Conservation (phyloP, 2,329 filamentous ascomycete genomes). For the Penicillium aurantiogriseum region DNA sequence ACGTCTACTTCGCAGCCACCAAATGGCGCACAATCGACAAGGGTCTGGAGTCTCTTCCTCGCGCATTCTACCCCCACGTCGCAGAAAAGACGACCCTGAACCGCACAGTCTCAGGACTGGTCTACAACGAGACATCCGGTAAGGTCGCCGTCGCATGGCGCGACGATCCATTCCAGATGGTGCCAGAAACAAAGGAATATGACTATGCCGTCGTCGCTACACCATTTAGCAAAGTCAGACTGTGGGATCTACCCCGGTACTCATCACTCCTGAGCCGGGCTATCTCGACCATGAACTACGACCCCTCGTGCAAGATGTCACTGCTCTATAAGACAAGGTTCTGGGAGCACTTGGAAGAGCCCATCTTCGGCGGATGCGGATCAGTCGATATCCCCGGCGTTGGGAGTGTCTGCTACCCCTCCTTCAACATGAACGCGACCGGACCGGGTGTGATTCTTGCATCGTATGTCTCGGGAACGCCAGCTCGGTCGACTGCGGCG, state of each 20-base stretch:
- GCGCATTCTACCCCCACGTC: slow-evolving; percentile 62
- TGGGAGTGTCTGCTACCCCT: slow-evolving; percentile 38
- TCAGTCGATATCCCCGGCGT: slow-evolving; percentile 32
- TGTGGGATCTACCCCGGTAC: slow-evolving; percentile 59
- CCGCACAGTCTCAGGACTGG: slow-evolving; percentile 57
- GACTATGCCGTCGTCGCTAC: slow-evolving; percentile 67
- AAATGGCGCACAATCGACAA: slow-evolving; percentile 65
- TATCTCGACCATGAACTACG: slow-evolving; percentile 51
- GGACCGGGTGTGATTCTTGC: slow-evolving; percentile 47
- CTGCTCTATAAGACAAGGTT: slow-evolving; percentile 67
- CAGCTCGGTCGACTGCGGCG: slow-evolving; percentile 26
- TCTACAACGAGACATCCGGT: slow-evolving; percentile 50
- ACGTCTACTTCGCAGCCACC: slow-evolving; percentile 59
- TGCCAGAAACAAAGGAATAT: slow-evolving; percentile 52
- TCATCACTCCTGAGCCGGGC: slow-evolving; percentile 51
- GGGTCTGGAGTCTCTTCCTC: slow-evolving; percentile 58
- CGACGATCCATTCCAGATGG: slow-evolving; percentile 36
- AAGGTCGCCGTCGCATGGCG: slow-evolving; percentile 62
- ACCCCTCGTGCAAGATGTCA: slow-evolving; percentile 57
- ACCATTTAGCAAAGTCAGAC: slow-evolving; percentile 63
- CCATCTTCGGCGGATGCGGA: slow-evolving; percentile 60
- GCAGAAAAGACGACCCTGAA: slow-evolving; percentile 57
- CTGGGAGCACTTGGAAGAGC: slow-evolving; percentile 54
- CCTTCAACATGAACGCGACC: slow-evolving; percentile 37
- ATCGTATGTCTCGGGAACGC: slow-evolving; percentile 33